A percentile compares a stretch with the other conserved stretches of the same genome.
These are phyloP conservation scores for Lycium ferocissimum DNA, from an alignment of 257 asterid species.

Conservation along the genomic window DNA sequence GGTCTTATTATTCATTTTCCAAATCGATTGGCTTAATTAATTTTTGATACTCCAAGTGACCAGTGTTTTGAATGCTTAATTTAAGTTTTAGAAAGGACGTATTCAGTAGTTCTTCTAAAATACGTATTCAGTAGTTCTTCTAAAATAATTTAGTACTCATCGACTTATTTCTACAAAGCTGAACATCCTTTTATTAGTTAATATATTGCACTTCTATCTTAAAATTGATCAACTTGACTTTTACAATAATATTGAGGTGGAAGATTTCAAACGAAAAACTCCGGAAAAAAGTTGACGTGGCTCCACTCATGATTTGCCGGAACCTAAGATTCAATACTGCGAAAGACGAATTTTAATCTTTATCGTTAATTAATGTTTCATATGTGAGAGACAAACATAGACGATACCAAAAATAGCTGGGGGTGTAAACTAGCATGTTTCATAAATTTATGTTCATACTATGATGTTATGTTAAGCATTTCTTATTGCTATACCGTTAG, in stretches of 20 bases:
- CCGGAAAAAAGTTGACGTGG: neutral
- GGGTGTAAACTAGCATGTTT: neutral
- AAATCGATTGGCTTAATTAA: neutral
- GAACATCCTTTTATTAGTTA: neutral
- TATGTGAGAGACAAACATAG: slow-evolving; percentile 34
- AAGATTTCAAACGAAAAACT: neutral
- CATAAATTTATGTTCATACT: neutral
- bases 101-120: neutral
- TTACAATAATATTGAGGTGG: neutral
- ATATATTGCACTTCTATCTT: neutral
- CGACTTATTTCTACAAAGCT: neutral
- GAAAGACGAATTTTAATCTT: neutral
- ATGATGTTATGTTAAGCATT: too few relatives aligned
- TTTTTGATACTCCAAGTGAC: neutral
- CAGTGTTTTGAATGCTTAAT: neutral
- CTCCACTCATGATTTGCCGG: slow-evolving; percentile 25
- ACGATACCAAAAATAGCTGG: slow-evolving; percentile 35
- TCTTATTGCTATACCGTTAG: too few relatives aligned
- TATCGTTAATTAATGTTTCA: slow-evolving; percentile 19
- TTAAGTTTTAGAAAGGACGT: neutral
- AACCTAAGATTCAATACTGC: slow-evolving; percentile 7
- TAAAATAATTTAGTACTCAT: neutral
- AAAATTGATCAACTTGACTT: neutral
- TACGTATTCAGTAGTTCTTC: neutral
- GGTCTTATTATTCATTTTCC: neutral